Evolutionary conservation across 371 early-diverging fungal genomes (phyloP).

Genomic region (Synchytrium microbalum): DNA sequence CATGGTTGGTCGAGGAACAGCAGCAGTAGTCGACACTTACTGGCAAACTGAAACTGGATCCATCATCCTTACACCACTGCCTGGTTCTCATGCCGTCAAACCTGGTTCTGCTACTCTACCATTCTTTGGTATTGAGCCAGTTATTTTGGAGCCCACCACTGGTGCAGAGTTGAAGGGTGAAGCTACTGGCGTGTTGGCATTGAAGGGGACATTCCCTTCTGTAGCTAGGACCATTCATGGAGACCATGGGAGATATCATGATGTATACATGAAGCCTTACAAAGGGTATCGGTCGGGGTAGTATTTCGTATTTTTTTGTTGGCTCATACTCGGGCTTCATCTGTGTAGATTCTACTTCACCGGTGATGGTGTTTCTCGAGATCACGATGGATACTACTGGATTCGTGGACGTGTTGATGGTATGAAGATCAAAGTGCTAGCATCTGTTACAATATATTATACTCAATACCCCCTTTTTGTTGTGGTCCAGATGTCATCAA

Average conservation of each 20-base stretch:
- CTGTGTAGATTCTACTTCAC: too few species aligned
- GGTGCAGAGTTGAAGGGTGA: constrained; percentile 62
- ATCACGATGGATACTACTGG: constrained; percentile 92
- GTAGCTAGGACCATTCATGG: constrained; percentile 74
- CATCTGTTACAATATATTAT: background rate
- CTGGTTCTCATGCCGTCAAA: constrained; percentile 76
- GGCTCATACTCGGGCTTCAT: too few species aligned
- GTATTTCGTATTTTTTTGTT: too few species aligned
- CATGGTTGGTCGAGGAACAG: constrained; percentile 74
- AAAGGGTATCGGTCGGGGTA: too few species aligned
- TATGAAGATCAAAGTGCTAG: background rate
- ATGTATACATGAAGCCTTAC: constrained; percentile 85
- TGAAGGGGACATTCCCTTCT: constrained; percentile 89
- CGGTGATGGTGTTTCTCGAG: constrained; percentile 82
- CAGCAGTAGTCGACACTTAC: constrained; percentile 89
- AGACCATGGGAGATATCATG: constrained; percentile 81
- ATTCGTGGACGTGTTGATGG: constrained; percentile 88
- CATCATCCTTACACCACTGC: constrained; percentile 84
- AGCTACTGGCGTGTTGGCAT: constrained; percentile 87
- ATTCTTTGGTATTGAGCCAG: constrained; percentile 91
- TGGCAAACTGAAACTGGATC: constrained; percentile 70
- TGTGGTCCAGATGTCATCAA: constrained; percentile 89
- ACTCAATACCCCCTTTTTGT: background rate
- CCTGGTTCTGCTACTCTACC: constrained; percentile 95
- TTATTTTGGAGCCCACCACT: constrained; percentile 70